Evolutionary conservation across 2,329 filamentous ascomycete species (phyloP), one percentile per base, ranked within the genome.

Genomic region (Rhexocercosporidium sp.): DNA sequence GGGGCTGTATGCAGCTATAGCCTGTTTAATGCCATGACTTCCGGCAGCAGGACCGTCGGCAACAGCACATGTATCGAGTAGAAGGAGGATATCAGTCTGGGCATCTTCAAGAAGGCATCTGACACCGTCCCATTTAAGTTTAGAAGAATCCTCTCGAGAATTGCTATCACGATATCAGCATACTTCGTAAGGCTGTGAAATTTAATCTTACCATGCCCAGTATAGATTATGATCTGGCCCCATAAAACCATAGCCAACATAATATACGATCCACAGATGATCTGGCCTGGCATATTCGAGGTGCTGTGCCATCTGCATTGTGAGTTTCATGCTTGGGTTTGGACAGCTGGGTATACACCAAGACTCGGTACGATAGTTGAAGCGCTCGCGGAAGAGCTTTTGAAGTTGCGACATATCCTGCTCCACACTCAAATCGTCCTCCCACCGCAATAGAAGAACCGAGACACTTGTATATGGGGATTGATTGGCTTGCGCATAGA

Each of bases 201-300:
- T 16, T 59, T 20, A 49, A 68, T 83, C 87, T 81, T 82, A 90
- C 88, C 86, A 86, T 66, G 88, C 86, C 88, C 88, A 90, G 76
- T 88, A 90, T 29, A 90, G 79, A 76, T 90, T 86, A 72, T 84
- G 84, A 75, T 90, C 86, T 12, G 81, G 72, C n/a, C 84, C 84
- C 46, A 86, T 79, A 72, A 84, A 89, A 70, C 87, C 86, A 74
- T 88, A 81, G 34, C 88, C 88, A 70, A 85, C 85, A 75, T 90
- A 90, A 76, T 90, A 89, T 69, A 90, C 83, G 68, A 90, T 87
- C 69, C 90, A 78, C 25, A 90, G 81, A 72, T 90, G 86, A 70
- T 89, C 85, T 37, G 84, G 81, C 44, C 81, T 79, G 31, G 86
- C 84, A 59, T 85, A 81, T 71, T 89, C 86, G 54, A 90, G 81